phyloP scores from a whole-genome alignment of 2,329 filamentous ascomycete species.

The Eutypa lata region DNA sequence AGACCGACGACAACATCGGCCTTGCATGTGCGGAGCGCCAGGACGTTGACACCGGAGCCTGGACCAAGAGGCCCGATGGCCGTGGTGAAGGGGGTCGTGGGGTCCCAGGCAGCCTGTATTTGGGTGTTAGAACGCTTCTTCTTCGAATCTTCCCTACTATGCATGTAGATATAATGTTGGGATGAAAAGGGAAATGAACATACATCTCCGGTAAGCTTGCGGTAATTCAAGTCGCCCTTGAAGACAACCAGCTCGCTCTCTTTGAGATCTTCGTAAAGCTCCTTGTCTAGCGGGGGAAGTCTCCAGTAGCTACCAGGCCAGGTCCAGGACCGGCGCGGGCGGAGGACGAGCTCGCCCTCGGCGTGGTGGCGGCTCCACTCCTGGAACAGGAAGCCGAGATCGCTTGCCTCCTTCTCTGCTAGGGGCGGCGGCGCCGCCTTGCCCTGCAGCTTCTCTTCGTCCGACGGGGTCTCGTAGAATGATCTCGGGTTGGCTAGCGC shows the following conservation, averaged over 20 bases:
- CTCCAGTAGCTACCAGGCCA: slow-evolving; percentile 85
- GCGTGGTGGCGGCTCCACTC: slow-evolving; percentile 78
- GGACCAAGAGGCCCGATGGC: slow-evolving; percentile 85
- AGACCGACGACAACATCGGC: slow-evolving; percentile 92
- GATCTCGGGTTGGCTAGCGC: slow-evolving; percentile 72
- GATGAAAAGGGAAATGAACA: slow-evolving; percentile 32
- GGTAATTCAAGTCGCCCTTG: slow-evolving; percentile 96
- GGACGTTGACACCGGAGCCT: slow-evolving; percentile 75
- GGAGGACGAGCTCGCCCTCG: slow-evolving; percentile 78
- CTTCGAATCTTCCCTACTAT: neutral
- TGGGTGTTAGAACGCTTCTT: slow-evolving; percentile 1
- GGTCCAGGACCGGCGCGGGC: slow-evolving; percentile 91
- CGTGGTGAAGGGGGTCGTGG: slow-evolving; percentile 79
- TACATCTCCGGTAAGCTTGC: slow-evolving; percentile 88
- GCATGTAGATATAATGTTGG: too few species aligned
- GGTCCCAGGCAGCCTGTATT: slow-evolving; percentile 71
- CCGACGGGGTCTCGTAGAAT: slow-evolving; percentile 75
- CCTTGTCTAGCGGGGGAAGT: slow-evolving; percentile 64
- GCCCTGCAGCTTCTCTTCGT: slow-evolving; percentile 59
- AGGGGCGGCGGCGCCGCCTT: slow-evolving; percentile 62
- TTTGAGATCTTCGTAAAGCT: slow-evolving; percentile 74
- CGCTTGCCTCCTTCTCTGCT: slow-evolving; percentile 61
- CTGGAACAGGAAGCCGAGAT: slow-evolving; percentile 74
- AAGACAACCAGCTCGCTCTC: slow-evolving; percentile 86
- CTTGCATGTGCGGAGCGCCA: slow-evolving; percentile 92